These are phyloP conservation scores for Eucalyptus urophylla DNA, from an alignment of 345 rosid genomes.

Conservation along the genomic window DNA sequence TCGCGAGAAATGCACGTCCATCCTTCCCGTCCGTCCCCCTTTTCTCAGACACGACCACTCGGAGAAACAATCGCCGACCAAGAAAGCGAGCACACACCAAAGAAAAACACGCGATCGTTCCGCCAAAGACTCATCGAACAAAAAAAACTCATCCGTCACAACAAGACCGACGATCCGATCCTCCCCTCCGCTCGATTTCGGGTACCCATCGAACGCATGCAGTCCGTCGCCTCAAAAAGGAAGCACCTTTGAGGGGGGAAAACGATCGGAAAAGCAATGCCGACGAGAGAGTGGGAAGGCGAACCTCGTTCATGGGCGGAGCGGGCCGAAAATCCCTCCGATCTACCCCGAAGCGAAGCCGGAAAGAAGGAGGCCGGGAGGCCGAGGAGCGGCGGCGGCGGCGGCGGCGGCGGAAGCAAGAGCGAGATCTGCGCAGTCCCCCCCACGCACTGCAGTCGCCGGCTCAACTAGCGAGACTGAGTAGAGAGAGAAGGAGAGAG, in stretches of 20 bases:
- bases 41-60: background rate
- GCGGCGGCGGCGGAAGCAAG: background rate
- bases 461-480: background rate
- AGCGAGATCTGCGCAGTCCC: background rate
- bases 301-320: slow-evolving; percentile 20
- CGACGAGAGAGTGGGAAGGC: background rate
- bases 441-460: background rate
- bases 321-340: background rate
- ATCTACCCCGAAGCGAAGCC: slow-evolving; percentile 2
- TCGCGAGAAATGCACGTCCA: background rate
- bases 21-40: background rate
- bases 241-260: background rate
- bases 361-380: background rate
- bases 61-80: background rate
- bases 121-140: background rate
- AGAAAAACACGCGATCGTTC: background rate
- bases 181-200: background rate
- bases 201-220: background rate
- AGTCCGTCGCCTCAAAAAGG: background rate
- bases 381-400: background rate
- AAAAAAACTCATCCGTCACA: background rate
- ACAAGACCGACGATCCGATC: background rate
- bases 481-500: background rate
- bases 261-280: background rate
- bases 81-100: background rate